Evolutionary conservation across 495 filamentous ascomycete genomes (phyloP), one percentile per base, ranked within the genome.

Genomic region (Hypoxylon cercidicola): DNA sequence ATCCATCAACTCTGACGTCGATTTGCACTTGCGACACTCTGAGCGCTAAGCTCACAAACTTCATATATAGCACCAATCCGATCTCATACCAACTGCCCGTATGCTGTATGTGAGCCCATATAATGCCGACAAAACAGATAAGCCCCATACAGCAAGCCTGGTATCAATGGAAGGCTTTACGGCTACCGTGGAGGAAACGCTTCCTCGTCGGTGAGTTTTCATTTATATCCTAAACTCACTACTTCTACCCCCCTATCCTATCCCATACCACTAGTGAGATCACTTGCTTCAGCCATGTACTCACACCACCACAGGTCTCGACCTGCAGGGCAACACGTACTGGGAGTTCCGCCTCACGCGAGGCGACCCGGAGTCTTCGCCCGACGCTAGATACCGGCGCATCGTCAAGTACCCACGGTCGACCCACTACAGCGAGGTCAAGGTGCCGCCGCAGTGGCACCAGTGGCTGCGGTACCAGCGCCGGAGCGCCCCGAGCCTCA

Each of bases 381-480:
- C 77, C 2, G 60, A 62, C 18, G 49, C 54, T 0, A 41, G 65
- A 41, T 76, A 77, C 74, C 78, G 84, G 5, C 81, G 84, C 56
- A 96, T 97, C 28, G 89, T 96, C n/a, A 79, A 87, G 59, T 91
- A 78, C 66, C 81, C 79, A 0, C 78, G 80, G 0, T 79, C 80
- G 48, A 85, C 84, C 1, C 89, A 91, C 66, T 85, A 84, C 73
- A 82, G 80, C 68, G 89, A 94, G 50, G 85, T 96, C 28, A 55
- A 60, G 7, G 72, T 81, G 56, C 66, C 79, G 78, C 90, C 94
- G 1, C 87, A 90, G 79, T 99, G 95, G 95, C 91, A 94, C 74
- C 94, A 97, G 74, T 99, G 95, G 95, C 88, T 99, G 11, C 92
- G 96, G 35, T 85, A 96, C 66, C 90, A 91, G 8, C 90, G 95